Evolutionary conservation across 306 rosid species (phyloP).

Genomic region (Malus fusca): DNA sequence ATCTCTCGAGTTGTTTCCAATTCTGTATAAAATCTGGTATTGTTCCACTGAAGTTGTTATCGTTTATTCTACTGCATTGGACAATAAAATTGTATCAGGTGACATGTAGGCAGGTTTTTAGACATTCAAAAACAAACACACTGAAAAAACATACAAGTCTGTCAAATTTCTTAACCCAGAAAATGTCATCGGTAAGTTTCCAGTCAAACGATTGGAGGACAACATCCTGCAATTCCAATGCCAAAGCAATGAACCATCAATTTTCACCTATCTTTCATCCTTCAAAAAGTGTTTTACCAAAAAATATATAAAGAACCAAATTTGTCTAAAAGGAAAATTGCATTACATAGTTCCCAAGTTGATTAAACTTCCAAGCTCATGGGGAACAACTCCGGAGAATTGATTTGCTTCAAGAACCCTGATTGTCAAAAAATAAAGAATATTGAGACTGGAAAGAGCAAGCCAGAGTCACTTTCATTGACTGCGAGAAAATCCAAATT

Average conservation of each 20-base stretch:
- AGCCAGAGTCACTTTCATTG: constrained; percentile 4
- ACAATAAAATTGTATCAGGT: constrained; percentile 11
- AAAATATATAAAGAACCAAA: not conserved
- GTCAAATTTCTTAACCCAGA: constrained; percentile 44
- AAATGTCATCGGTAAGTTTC: constrained; percentile 52
- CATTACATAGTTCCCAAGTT: constrained; percentile 58
- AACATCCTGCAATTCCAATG: constrained; percentile 40
- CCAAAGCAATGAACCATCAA: constrained; percentile 12
- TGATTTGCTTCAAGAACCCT: constrained; percentile 78
- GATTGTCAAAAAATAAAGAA: not conserved
- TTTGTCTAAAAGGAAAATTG: constrained; percentile 1
- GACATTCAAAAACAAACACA: constrained; percentile 3
- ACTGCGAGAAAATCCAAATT: not conserved
- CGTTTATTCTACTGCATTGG: constrained; percentile 70
- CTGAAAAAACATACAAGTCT: constrained; percentile 47
- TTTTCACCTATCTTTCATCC: not conserved
- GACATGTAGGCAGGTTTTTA: not conserved
- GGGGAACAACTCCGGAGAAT: constrained; percentile 61
- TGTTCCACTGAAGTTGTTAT: constrained; percentile 56
- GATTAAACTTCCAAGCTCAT: constrained; percentile 55
- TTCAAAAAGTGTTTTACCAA: constrained; percentile 9
- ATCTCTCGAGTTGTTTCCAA: constrained; percentile 53
- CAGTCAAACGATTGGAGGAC: constrained; percentile 68
- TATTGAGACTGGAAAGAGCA: not conserved
- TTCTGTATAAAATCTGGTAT: constrained; percentile 70